Evolutionary conservation across 768 basidiomycete genomes (phyloP), one percentile per base, ranked within the genome.

Genomic region (Vararia minispora): DNA sequence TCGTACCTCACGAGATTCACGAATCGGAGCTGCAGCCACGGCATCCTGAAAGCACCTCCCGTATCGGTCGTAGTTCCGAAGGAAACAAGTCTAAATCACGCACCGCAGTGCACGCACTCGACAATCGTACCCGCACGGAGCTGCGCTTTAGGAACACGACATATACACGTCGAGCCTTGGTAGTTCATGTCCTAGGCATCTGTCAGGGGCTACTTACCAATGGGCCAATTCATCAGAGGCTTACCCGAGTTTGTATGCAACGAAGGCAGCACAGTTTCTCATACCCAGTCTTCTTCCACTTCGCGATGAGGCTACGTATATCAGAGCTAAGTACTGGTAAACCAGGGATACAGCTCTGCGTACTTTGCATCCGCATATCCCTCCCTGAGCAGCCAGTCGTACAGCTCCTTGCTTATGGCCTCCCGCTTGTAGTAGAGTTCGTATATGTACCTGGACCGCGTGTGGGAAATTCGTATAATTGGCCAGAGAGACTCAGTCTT

Each of bases 241-340:
- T 35, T 48, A 83, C 90, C 63, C 75, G 76, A 3, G 90, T 92
- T 61, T 97, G 94, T 40, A 99, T 97, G 59, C 95, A 99, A 31
- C 95, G 70, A 36, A 98, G 62, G 54, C 95, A 99, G 57, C 95
- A 99, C 6, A 99, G 68, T 58, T 98, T 99, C 62, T 98, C 95
- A 58, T 98, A 99, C 5, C 95, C 95, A 10, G 79, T 67, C 63
- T 98, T 99, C 69, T 97, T 98, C 95, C 95, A 99, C 59, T 99
- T 99, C 26, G 95, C 95, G 55, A 99, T 84, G 55, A 98, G 63
- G 55, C 92, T 98, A 47, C 10, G 13, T 20, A 21, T 23, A 5
- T 37, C 20, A 35, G 25, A 20, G 38, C 18, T n/a, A n/a, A 36
- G 35, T 34, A 24, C 8, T 9, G 8, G 2, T 9, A 6, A 12